Evolutionary conservation across 78 protist genomes (phyloP).

Genomic region (Isochrysis galbana): DNA sequence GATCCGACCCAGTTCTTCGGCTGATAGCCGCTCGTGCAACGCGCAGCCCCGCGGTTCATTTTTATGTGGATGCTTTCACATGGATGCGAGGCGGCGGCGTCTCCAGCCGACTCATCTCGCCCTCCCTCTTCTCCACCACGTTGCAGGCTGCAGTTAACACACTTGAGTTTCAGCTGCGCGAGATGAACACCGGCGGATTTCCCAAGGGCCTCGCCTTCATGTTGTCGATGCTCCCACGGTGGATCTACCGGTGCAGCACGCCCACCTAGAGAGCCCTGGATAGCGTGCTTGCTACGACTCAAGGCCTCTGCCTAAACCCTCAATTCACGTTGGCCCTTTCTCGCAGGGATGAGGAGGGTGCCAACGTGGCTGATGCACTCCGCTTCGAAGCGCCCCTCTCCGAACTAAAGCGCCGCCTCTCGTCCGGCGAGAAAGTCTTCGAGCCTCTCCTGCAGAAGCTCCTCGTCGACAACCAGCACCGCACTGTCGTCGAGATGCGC

Average conservation of each 20-base stretch:
- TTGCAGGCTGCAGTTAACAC: slow-evolving; percentile 38
- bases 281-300: too few relatives aligned
- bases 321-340: too few relatives aligned
- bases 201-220: slow-evolving; percentile 28
- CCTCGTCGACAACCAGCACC: slow-evolving; percentile 18
- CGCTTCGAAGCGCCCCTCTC: slow-evolving; percentile 12
- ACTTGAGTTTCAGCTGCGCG: slow-evolving; percentile 49
- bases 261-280: too few relatives aligned
- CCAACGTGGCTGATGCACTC: background rate
- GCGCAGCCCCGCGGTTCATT: too few relatives aligned
- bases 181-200: slow-evolving; percentile 58
- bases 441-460: background rate
- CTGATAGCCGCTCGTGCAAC: too few relatives aligned
- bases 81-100: too few relatives aligned
- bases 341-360: background rate
- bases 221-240: background rate
- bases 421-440: background rate
- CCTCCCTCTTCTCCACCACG: too few relatives aligned
- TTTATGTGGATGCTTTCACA: too few relatives aligned
- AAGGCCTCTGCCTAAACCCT: too few relatives aligned
- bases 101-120: too few relatives aligned
- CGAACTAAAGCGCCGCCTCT: background rate
- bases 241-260: background rate
- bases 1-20: too few relatives aligned
- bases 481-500: background rate